Evolutionary conservation across 768 basidiomycete species (phyloP), one percentile per base, ranked within the genome.

Genomic region (Termitomyces sp.): DNA sequence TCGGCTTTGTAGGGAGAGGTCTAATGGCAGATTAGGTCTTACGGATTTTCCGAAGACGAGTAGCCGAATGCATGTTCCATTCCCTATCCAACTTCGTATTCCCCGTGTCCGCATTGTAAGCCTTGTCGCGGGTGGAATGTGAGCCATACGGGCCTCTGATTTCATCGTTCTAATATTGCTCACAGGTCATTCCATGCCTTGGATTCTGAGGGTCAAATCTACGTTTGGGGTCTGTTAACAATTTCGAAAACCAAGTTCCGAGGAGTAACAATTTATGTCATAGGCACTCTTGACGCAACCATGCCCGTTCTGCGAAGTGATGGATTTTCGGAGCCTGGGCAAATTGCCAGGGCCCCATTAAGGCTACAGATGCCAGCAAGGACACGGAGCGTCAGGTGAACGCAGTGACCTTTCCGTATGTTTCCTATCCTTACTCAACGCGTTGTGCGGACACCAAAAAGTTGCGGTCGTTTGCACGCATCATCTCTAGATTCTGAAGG

Each of bases 141-240:
- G 65, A 61, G 85, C 72, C 33, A 27, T 52, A 55, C 45, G 5
- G 39, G 40, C 33, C 44, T 48, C n/a, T 30, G 51, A 12, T 22
- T 27, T 47, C 48, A 43, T 43, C 47, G 22, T 18, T 47, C 24
- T 49, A 39, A 34, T 59, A 42, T 53, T 16, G 36, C 22, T 32
- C 20, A 52, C 58, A 94, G 91, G 91, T 91, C 87, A 33, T 95
- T 93, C 71, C 88, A 93, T 65, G 92, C 91, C 2, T 72, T 95
- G 40, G 90, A 94, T 69, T 85, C 89, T 1, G 70, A 81, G 49
- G 93, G 93, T 7, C 71, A 74, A 33, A 72, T 95, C 24, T 80
- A 86, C 65, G 87, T 87, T n/a, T 95, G 93, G 91, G 94, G 91
- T 90, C 64, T 58, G 75, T 66, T 44, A 1, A 14, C 13, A 6